Base-by-base conservation (phyloP, 441 rosid species). In the Eutrema salsugineum region DNA sequence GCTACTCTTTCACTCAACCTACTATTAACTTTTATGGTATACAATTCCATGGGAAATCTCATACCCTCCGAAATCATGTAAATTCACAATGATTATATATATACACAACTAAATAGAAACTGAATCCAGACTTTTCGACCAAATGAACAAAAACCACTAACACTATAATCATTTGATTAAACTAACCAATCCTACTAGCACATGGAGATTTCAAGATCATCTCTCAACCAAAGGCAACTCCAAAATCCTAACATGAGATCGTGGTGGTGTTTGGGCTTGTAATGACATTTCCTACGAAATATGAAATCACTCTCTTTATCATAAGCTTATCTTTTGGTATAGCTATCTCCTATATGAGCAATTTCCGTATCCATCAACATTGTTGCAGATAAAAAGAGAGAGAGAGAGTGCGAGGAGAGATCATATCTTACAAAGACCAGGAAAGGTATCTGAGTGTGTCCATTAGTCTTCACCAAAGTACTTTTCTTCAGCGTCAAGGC, bases 401-500 rank as follows among this genome's bases (percentile, higher is more conserved):
- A 63, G 58, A 55, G 35, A 27, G 9, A 16, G 16, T 53, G 58
- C 44, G 35, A 27, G 50, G 50, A 49, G 51, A 36, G 30, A 54
- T 47, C 36, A 30, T n/a, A 35, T 51, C 54, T 55, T 28, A 75
- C 79, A 68, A 12, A 61, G 58, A 43, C 22, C 17, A 7, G 6
- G 33, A 30, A 6, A 16, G 11, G 64, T 63, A 43, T 63, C 32
- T 20, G 51, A 42, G 35, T 6, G 35, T 46, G 70, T 32, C 68
- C 77, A 51, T 47, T 82, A 88, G 77, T 86, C 94, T 70, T 80
- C 92, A 32, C 80, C 90, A 48, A 94, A 94, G 81, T 91, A 94
- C 80, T 84, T 90, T 50, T 91, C 99, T 80, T 94, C 96, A 2
- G 99, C 99, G 68, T 94, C 97, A 35, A 67, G 82, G 38, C 81